A percentile compares a stretch with the other conserved stretches of the same genome.
These are phyloP conservation scores for Lactarius quietus DNA, from an alignment of 768 basidiomycete genomes.

Conservation along the genomic window DNA sequence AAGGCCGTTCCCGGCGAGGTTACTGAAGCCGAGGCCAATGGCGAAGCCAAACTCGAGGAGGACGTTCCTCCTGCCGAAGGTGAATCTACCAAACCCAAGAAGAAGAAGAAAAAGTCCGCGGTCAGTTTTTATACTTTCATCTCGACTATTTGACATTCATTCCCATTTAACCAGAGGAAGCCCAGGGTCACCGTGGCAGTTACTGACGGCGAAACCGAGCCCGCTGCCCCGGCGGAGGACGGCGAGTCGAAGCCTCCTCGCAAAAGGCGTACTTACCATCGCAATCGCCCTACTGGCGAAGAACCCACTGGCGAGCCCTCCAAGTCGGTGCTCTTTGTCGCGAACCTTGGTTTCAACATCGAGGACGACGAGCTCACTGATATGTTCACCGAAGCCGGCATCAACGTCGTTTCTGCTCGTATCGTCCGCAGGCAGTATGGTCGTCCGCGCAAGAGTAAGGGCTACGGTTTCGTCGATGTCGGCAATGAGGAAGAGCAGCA, in stretches of 20 bases:
- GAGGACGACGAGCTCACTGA: conserved; percentile 77
- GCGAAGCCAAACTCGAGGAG: conserved; percentile 58
- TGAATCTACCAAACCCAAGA: conserved; percentile 65
- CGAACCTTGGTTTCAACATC: conserved; percentile 94
- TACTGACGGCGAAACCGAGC: conserved; percentile 38
- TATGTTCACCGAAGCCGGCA: conserved; percentile 84
- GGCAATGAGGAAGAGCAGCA: conserved; percentile 84
- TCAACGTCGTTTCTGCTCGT: conserved; percentile 79
- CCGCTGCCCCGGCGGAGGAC: conserved; percentile 41
- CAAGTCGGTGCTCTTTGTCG: conserved; percentile 89
- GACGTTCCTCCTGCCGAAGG: conserved; percentile 50
- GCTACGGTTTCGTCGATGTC: conserved; percentile 97
- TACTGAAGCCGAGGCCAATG: conserved; percentile 85
- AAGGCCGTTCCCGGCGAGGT: conserved; percentile 88
- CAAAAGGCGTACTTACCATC: conserved; percentile 55
- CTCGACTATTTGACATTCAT: conserved; percentile 27
- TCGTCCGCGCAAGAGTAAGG: conserved; percentile 84
- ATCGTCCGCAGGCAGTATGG: conserved; percentile 87
- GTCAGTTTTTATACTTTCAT: conserved; percentile 36
- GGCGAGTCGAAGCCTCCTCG: conserved; percentile 42
- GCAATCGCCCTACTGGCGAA: conserved; percentile 70
- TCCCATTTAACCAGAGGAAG: conserved; percentile 49
- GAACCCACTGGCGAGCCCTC: conserved; percentile 86
- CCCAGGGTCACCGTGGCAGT: conserved; percentile 35
- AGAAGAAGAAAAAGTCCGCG: conserved; percentile 71